phyloP scores from a whole-genome alignment of 495 filamentous ascomycete genomes.

The Tuber microsphaerosporum region DNA sequence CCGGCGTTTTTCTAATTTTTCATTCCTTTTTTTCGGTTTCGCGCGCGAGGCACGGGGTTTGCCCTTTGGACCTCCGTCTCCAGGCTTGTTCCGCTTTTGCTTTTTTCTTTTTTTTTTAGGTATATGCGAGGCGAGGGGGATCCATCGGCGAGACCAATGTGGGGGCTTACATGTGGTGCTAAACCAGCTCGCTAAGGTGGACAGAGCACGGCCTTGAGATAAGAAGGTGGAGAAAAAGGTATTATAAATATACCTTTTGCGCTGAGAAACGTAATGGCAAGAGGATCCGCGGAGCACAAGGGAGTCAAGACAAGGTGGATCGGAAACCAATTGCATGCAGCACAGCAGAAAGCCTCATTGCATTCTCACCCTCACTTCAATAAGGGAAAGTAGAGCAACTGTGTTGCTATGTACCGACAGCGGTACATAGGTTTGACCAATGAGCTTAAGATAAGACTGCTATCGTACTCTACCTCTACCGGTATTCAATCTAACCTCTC shows the following conservation, averaged over 20 bases:
- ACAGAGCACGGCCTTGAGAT: neutral
- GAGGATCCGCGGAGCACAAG: neutral
- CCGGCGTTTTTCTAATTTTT: neutral
- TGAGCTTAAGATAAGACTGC: neutral
- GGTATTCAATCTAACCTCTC: slow-evolving; percentile 1
- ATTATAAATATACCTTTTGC: slow-evolving; percentile 6
- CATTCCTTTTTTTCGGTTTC: neutral
- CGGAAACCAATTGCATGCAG: neutral
- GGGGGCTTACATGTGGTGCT: neutral
- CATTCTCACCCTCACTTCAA: neutral
- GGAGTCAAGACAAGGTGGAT: neutral
- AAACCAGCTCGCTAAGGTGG: neutral
- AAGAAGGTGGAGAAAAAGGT: neutral
- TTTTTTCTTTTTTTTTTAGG: neutral
- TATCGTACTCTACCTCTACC: neutral
- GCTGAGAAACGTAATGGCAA: neutral
- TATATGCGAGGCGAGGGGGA: neutral
- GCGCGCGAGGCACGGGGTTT: neutral
- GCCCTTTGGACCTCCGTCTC: slow-evolving; percentile 1
- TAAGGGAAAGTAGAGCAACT: neutral
- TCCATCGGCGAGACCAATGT: neutral
- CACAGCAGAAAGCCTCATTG: neutral
- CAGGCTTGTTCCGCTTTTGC: neutral
- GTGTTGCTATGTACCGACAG: neutral
- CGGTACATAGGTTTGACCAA: neutral